phyloP scores from a whole-genome alignment of 768 basidiomycete genomes.

The Dioszegia crocea region DNA sequence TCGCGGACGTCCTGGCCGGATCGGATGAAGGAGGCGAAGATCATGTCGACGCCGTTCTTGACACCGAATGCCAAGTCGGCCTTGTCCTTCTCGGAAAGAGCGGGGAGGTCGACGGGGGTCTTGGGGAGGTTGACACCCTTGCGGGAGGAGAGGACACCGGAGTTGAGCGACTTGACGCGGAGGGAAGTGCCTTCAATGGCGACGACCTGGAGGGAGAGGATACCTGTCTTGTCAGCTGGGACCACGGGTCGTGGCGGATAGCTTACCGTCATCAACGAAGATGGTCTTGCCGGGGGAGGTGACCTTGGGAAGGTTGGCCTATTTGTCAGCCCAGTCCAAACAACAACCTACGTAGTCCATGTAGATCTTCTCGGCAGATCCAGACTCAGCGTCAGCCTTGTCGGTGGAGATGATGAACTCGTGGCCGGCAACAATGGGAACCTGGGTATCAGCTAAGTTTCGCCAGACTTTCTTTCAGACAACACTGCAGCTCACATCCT shows the following conservation, averaged over 20 bases:
- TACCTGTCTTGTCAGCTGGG: conserved; percentile 55
- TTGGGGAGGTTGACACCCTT: conserved; percentile 99
- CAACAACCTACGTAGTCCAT: conserved; percentile 86
- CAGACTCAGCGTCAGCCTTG: conserved; percentile 67
- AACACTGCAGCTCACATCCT: conserved; percentile 61
- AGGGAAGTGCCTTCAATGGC: conserved; percentile 77
- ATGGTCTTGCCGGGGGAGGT: conserved; percentile 95
- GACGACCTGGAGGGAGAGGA: conserved; percentile 86
- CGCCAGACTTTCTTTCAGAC: background rate
- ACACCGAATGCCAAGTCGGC: conserved; percentile 90
- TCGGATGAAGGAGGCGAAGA: conserved; percentile 98
- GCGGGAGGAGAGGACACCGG: conserved; percentile 84
- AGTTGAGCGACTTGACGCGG: conserved; percentile 81
- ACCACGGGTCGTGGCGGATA: background rate
- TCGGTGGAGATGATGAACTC: conserved; percentile 90
- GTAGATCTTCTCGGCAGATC: conserved; percentile 80
- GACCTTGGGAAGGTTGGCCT: conserved; percentile 91
- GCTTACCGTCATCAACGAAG: conserved; percentile 88
- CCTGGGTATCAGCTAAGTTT: conserved; percentile 51
- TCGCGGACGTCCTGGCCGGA: conserved; percentile 88
- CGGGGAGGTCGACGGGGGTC: conserved; percentile 93
- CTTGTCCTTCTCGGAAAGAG: conserved; percentile 97
- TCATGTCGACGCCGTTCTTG: conserved; percentile 96
- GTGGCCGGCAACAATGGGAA: conserved; percentile 81
- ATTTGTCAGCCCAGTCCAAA: conserved; percentile 1